These are phyloP conservation scores for Silybum marianum DNA, from an alignment of 129 eudicot genomes.

Conservation along the genomic window DNA sequence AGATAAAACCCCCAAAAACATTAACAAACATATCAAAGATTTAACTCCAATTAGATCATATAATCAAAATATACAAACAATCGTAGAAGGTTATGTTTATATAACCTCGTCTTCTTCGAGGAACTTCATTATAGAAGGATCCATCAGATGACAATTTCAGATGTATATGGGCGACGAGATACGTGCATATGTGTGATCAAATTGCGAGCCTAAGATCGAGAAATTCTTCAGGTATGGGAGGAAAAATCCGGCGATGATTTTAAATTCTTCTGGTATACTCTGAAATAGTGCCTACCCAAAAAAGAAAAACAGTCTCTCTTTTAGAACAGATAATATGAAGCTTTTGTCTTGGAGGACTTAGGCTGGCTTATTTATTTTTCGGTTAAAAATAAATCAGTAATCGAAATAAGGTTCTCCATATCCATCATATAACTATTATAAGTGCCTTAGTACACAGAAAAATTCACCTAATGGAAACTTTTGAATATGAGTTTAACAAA, in stretches of 20 bases:
- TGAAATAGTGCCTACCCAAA: too few species aligned
- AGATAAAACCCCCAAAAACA: neutral
- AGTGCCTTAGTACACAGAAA: too few species aligned
- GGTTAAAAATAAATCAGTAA: too few species aligned
- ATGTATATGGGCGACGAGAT: neutral
- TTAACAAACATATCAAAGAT: neutral
- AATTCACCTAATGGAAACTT: too few species aligned
- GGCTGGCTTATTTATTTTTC: too few species aligned
- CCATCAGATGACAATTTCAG: slow-evolving; percentile 44
- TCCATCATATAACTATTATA: too few species aligned
- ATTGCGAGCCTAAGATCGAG: neutral
- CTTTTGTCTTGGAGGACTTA: too few species aligned
- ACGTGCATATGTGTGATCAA: neutral
- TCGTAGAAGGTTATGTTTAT: neutral
- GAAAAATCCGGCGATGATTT: neutral
- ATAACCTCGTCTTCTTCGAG: slow-evolving; percentile 94
- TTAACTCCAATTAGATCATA: neutral
- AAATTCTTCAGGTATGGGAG: neutral
- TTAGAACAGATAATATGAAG: too few species aligned
- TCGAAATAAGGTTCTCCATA: too few species aligned
- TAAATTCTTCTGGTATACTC: too few species aligned
- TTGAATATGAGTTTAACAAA: too few species aligned
- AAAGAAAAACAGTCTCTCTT: too few species aligned
- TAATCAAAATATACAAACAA: neutral
- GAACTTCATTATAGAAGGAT: slow-evolving; percentile 79